Conservation (phyloP, 2,329 filamentous ascomycete genomes). For the Trichoderma arundinaceum region DNA sequence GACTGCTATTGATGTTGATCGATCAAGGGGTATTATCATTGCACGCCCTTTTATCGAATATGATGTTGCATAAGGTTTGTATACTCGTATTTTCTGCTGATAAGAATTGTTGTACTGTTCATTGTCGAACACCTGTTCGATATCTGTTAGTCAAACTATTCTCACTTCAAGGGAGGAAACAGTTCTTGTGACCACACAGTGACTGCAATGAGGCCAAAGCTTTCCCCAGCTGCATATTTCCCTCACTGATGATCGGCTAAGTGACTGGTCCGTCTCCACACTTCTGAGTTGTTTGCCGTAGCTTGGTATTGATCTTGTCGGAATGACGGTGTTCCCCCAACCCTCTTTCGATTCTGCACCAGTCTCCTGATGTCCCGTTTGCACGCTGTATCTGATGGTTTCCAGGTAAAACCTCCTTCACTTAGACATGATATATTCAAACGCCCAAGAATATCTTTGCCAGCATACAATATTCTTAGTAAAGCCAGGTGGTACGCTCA, state of each 20-base stretch:
- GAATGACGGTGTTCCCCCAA: no score
- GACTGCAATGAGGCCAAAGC: constrained; percentile 26
- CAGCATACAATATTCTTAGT: no score
- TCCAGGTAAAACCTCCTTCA: not conserved
- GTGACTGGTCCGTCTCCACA: not conserved
- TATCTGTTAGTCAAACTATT: not conserved
- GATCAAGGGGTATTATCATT: no score
- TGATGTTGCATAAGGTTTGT: no score
- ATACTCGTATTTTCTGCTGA: no score
- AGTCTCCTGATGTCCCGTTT: not conserved
- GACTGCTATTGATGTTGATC: no score
- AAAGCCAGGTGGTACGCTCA: no score
- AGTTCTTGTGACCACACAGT: constrained; percentile 1
- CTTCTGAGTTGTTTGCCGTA: not conserved
- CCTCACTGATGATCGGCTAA: not conserved
- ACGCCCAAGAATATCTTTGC: no score
- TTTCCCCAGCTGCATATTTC: constrained; percentile 21
- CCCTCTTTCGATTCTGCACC: not conserved
- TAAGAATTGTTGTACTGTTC: no score
- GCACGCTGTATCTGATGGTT: not conserved
- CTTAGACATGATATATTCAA: no score
- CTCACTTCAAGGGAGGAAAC: not conserved
- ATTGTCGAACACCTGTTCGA: no score
- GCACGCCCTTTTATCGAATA: no score
- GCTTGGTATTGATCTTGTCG: not conserved